Percentiles rank a stretch among this genome's conserved stretches.
These are phyloP conservation scores for Xylariaceae sp. DNA, from an alignment of 2,329 filamentous ascomycete genomes.

Conservation along the genomic window DNA sequence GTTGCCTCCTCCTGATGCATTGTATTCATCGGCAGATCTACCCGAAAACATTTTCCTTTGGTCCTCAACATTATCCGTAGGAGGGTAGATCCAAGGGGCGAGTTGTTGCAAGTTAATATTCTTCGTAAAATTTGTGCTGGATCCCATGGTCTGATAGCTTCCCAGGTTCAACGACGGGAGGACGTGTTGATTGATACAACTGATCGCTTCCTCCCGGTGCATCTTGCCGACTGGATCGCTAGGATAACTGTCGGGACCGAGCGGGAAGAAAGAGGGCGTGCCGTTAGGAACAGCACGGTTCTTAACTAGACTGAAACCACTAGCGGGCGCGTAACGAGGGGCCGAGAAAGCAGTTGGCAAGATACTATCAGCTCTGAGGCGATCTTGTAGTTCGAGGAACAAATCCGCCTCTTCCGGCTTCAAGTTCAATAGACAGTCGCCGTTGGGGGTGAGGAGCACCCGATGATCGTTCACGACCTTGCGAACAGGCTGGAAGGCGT, in stretches of 20 bases:
- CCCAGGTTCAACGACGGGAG: conserved; percentile 54
- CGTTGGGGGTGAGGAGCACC: conserved; percentile 69
- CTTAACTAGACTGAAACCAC: conserved; percentile 58
- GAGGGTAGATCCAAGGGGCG: conserved; percentile 52
- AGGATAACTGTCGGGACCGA: conserved; percentile 40
- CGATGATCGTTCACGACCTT: conserved; percentile 60
- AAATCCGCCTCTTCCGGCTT: conserved; percentile 62
- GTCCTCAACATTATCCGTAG: conserved; percentile 39
- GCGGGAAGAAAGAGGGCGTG: conserved; percentile 56
- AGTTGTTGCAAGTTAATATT: conserved; percentile 50
- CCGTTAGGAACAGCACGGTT: conserved; percentile 61
- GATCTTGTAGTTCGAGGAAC: conserved; percentile 63
- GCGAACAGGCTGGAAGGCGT: conserved; percentile 53
- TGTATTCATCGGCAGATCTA: conserved; percentile 24
- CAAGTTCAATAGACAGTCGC: conserved; percentile 69
- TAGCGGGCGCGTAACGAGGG: conserved; percentile 48
- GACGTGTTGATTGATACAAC: conserved; percentile 65
- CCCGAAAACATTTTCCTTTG: conserved; percentile 28
- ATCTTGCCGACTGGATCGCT: conserved; percentile 60
- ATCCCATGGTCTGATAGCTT: conserved; percentile 36
- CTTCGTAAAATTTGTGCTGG: conserved; percentile 42
- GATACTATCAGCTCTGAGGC: conserved; percentile 45
- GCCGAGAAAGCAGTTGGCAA: conserved; percentile 53
- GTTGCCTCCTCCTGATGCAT: conserved; percentile 12
- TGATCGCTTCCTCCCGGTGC: conserved; percentile 60